A percentile compares a stretch with the other conserved stretches of the same genome.
Evolutionary conservation across 345 rosid species (phyloP).

Genomic region (Orychophragmus violaceus): DNA sequence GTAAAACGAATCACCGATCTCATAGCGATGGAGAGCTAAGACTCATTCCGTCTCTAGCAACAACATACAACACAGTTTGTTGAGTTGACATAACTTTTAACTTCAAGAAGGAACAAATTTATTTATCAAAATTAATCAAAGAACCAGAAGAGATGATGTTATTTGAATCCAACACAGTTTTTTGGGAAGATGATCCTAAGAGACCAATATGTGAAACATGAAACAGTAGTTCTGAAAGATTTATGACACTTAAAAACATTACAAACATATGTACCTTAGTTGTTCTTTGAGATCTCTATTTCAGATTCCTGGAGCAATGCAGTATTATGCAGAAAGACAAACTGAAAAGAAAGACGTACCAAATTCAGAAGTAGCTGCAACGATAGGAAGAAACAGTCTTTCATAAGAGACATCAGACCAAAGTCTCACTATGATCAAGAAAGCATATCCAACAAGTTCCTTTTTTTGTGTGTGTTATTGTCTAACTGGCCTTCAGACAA

Average conservation of each 20-base stretch:
- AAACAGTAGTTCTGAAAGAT: neutral
- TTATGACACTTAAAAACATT: neutral
- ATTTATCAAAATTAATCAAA: neutral
- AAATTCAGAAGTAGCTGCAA: no score
- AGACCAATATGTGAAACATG: neutral
- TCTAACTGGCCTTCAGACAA: no score
- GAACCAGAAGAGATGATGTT: neutral
- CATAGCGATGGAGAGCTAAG: no score
- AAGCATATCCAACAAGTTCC: neutral
- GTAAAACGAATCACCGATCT: no score
- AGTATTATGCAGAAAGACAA: no score
- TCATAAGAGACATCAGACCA: neutral
- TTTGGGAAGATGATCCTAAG: neutral
- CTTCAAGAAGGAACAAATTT: neutral
- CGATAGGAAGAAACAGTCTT: neutral
- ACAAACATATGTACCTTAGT: neutral
- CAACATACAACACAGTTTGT: no score
- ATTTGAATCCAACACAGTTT: neutral
- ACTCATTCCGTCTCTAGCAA: no score
- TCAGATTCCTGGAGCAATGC: neutral
- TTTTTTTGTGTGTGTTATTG: no score
- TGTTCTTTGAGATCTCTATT: no score
- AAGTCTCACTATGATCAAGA: neutral
- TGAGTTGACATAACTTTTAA: no score
- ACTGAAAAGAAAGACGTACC: neutral